Conservation (phyloP, 1,284 basidiomycete species). For the Lentinula novae-zelandiae region DNA sequence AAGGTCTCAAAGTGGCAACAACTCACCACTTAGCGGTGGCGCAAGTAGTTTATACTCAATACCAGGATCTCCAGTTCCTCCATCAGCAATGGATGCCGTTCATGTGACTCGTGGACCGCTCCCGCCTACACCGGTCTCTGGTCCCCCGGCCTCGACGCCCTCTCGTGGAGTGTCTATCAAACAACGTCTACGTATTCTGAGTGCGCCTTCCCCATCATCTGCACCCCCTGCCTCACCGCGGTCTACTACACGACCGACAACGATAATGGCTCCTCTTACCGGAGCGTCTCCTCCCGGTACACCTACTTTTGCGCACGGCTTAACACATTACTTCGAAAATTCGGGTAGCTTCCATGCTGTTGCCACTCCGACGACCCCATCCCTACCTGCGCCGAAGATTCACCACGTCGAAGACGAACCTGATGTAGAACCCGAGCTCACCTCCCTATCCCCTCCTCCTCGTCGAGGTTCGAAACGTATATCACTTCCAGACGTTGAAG, state of each 20-base stretch:
- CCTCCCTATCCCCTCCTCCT: slow-evolving; percentile 59
- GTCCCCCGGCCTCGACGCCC: slow-evolving; percentile 15
- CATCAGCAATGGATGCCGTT: slow-evolving; percentile 25
- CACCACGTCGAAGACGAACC: slow-evolving; percentile 30
- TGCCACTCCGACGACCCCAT: slow-evolving; percentile 38
- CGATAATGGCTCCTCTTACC: slow-evolving; percentile 13
- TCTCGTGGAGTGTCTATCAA: slow-evolving; percentile 43
- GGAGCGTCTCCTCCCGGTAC: slow-evolving; percentile 32
- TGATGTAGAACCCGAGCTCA: slow-evolving; percentile 38
- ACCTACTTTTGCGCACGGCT: slow-evolving; percentile 59
- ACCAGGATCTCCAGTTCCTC: slow-evolving; percentile 38
- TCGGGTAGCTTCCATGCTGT: slow-evolving; percentile 47
- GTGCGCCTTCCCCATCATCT: slow-evolving; percentile 42
- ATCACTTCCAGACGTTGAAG: slow-evolving; percentile 9
- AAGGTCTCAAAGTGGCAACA: slow-evolving; percentile 6
- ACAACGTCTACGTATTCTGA: slow-evolving; percentile 60
- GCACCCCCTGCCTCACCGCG: slow-evolving; percentile 19
- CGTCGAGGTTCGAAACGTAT: slow-evolving; percentile 41
- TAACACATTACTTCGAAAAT: slow-evolving; percentile 46
- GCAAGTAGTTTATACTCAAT: slow-evolving; percentile 35
- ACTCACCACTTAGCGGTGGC: slow-evolving; percentile 11
- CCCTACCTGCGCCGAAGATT: slow-evolving; percentile 26
- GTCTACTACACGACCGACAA: slow-evolving; percentile 21
- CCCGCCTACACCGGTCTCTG: slow-evolving; percentile 24
- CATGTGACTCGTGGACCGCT: slow-evolving; percentile 43